Evolutionary conservation across 2,329 filamentous ascomycete genomes (phyloP).

Genomic region (Talaromyces sp.): DNA sequence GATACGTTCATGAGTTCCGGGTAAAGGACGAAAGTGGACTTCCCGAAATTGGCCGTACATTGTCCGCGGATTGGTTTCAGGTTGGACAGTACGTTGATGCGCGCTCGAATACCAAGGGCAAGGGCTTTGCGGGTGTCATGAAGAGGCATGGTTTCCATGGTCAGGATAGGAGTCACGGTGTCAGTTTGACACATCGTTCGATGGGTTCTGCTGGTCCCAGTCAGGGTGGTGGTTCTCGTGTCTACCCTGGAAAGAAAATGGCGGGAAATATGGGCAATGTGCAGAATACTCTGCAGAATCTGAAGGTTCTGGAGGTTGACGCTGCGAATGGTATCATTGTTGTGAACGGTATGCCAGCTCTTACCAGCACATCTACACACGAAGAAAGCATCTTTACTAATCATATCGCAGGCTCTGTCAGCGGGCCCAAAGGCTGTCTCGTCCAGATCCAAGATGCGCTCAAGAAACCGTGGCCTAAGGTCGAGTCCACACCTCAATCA

Average conservation of each 20-base stretch:
- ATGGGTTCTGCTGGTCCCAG: conserved; percentile 86
- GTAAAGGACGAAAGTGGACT: conserved; percentile 72
- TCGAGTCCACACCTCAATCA: conserved; percentile 25
- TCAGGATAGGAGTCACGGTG: conserved; percentile 90
- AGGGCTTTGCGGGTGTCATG: conserved; percentile 97
- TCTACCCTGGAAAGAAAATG: conserved; percentile 97
- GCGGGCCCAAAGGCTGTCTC: conserved; percentile 80
- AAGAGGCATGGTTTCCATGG: conserved; percentile 88
- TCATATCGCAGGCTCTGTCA: conserved; percentile 58
- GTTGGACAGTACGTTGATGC: conserved; percentile 89
- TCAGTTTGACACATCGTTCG: conserved; percentile 87
- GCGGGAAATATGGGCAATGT: conserved; percentile 91
- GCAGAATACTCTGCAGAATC: conserved; percentile 83
- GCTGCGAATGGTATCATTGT: conserved; percentile 81
- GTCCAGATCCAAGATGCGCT: conserved; percentile 86
- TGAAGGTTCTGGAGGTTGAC: conserved; percentile 85
- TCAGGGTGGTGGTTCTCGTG: conserved; percentile 88
- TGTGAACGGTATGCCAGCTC: conserved; percentile 63
- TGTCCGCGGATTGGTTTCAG: conserved; percentile 87
- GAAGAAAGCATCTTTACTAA: not conserved
- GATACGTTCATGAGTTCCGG: conserved; percentile 78
- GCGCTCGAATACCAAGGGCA: conserved; percentile 72
- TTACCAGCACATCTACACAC: not conserved
- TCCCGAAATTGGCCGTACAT: conserved; percentile 67
- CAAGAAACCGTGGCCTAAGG: conserved; percentile 72